A percentile compares a stretch with the other conserved stretches of the same genome.
Conservation (phyloP, 2,329 filamentous ascomycete species). For the Penicillium sp. region DNA sequence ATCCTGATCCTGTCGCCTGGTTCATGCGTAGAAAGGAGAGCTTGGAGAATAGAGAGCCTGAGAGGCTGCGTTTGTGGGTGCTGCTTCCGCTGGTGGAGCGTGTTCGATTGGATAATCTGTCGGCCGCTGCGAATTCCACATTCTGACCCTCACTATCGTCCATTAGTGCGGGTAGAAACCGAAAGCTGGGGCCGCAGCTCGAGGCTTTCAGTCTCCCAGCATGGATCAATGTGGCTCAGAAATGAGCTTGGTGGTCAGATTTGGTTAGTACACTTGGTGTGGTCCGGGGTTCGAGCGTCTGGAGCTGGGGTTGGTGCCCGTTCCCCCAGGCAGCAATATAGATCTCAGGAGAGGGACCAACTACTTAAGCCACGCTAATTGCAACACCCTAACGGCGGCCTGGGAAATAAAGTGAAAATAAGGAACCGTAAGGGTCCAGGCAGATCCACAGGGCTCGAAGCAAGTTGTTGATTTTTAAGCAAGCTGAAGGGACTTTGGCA, state of each 20-base stretch:
- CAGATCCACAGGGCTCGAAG: background rate
- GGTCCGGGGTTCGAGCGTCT: constrained; percentile 1
- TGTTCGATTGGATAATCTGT: constrained; percentile 27
- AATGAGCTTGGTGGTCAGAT: background rate
- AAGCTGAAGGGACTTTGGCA: constrained; percentile 4
- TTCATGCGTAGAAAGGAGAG: constrained; percentile 66
- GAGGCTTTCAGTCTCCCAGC: constrained; percentile 18
- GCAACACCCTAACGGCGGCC: background rate
- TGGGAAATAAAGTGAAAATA: too few species aligned
- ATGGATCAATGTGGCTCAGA: constrained; percentile 5
- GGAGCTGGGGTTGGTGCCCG: constrained; percentile 5
- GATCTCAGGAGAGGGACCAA: background rate
- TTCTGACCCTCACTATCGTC: constrained; percentile 33
- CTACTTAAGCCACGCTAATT: too few species aligned
- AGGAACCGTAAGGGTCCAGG: background rate
- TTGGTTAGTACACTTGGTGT: constrained; percentile 1
- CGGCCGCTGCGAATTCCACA: constrained; percentile 28
- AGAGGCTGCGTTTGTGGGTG: constrained; percentile 57
- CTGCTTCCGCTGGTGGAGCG: constrained; percentile 37
- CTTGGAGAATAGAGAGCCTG: constrained; percentile 66
- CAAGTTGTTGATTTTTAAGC: constrained; percentile 3
- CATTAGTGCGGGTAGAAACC: constrained; percentile 33
- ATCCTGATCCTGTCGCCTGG: constrained; percentile 40
- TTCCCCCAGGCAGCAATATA: constrained; percentile 5
- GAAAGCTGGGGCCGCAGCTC: constrained; percentile 21